Evolutionary conservation across 495 filamentous ascomycete genomes (phyloP), one percentile per base, ranked within the genome.

Genomic region (Tuber calosporum): DNA sequence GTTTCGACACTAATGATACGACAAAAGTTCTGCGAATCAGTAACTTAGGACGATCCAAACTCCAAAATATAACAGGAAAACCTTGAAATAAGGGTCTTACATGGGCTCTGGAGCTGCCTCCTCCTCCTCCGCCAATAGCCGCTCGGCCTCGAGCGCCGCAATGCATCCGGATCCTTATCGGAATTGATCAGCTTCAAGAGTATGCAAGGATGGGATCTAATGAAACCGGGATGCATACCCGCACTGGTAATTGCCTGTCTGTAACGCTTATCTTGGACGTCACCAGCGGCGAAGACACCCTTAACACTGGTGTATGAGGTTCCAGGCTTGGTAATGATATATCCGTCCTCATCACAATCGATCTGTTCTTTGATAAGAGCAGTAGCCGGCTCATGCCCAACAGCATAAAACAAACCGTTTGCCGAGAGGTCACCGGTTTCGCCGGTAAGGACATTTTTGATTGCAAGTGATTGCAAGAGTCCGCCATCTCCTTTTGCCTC

Each of bases 261-360:
- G 83, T 99, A 99, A 79, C 91, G 89, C 88, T 97, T 98, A 82
- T 99, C 96, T 85, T 98, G 96, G 30, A 99, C 95, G 81, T 99
- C 95, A 69, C 95, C 95, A 66, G 94, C 94, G 69, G 95, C 95
- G 83, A 98, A 99, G 13, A 99, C 92, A 80, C 95, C 95, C 82
- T 93, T 88, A 7, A 97, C 82, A 82, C 89, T 97, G 66, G 95
- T 99, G 76, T 89, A 87, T 76, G 92, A 92, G 69, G 93, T 94
- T 40, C 95, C 95, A 4, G 94, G 90, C 83, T 91, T 87, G 62
- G 96, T 98, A 76, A 94, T 80, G 48, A 99, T 89, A 82, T 99
- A 99, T 1, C 86, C 86, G 72, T 98, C 95, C 67, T 86, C 87
- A 82, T 99, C 95, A 73, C 89, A 90, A 58, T 96, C 86, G 67